A percentile compares a stretch with the other conserved stretches of the same genome.
Conservation (phyloP, 2,329 filamentous ascomycete genomes). For the Sclerotinia sclerotiorum region DNA sequence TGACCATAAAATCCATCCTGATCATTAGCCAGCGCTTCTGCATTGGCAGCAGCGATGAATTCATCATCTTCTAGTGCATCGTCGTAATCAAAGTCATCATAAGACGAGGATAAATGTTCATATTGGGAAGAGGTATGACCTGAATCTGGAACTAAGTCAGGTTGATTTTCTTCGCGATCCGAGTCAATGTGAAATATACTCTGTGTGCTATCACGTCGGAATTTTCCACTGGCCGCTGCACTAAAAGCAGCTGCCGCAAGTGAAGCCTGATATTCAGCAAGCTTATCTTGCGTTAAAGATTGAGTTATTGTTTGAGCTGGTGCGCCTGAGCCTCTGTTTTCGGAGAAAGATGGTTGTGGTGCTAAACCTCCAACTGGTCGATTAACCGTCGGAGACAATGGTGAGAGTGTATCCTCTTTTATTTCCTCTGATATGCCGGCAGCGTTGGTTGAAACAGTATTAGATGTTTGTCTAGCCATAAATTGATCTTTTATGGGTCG, state of each 20-base stretch:
- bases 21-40: conserved; percentile 87
- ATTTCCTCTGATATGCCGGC: conserved; percentile 5
- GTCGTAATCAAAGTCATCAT: conserved; percentile 53
- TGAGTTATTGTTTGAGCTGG: conserved; percentile 27
- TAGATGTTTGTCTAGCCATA: conserved; percentile 31
- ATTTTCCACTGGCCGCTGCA: conserved; percentile 74
- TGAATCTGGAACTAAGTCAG: conserved; percentile 45
- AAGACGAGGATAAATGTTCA: conserved; percentile 39
- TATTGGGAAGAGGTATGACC: conserved; percentile 40
- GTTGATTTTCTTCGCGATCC: conserved; percentile 38
- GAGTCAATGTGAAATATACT: conserved; percentile 32
- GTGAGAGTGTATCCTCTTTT: not conserved
- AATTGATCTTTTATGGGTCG: conserved; percentile 52
- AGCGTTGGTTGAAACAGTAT: conserved; percentile 28
- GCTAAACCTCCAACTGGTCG: conserved; percentile 26
- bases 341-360: conserved; percentile 34
- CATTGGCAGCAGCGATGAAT: conserved; percentile 93
- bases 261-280: conserved; percentile 78
- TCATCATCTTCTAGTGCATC: conserved; percentile 78
- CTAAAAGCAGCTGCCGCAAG: conserved; percentile 78
- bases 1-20: conserved; percentile 92
- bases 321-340: conserved; percentile 13
- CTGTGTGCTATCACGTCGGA: conserved; percentile 54
- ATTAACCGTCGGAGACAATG: not conserved
- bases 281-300: conserved; percentile 53